These are phyloP conservation scores for Lentinula guzmanii DNA, from an alignment of 768 basidiomycete genomes.

Conservation along the genomic window DNA sequence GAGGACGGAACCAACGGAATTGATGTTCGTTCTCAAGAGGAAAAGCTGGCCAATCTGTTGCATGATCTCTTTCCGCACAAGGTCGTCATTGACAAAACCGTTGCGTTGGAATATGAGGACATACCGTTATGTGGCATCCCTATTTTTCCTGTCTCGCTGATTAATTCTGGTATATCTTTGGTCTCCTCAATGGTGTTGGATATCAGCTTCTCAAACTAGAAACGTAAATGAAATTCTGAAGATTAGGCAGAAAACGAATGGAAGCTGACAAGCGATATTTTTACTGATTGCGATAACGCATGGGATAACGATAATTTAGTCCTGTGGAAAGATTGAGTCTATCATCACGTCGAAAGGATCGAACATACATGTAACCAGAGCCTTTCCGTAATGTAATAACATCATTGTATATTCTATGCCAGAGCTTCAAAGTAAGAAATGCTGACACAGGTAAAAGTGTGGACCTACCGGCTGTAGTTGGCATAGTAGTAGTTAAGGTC, in stretches of 20 bases:
- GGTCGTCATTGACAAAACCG: constrained; percentile 3
- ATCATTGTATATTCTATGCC: constrained; percentile 85
- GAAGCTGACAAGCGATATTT: constrained; percentile 78
- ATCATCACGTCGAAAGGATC: neutral
- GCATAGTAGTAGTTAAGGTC: constrained; percentile 97
- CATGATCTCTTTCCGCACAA: constrained; percentile 74
- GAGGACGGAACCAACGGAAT: constrained; percentile 92
- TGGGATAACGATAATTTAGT: constrained; percentile 94
- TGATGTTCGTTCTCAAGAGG: constrained; percentile 89
- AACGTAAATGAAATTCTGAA: neutral
- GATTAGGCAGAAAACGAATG: neutral
- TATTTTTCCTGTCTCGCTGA: constrained; percentile 93
- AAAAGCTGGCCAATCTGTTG: constrained; percentile 95
- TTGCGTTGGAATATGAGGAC: neutral
- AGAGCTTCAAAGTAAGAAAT: neutral
- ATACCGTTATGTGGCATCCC: constrained; percentile 80
- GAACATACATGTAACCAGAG: constrained; percentile 86
- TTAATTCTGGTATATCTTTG: constrained; percentile 90
- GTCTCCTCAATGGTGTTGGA: constrained; percentile 93
- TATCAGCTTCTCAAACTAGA: constrained; percentile 86
- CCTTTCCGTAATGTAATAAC: constrained; percentile 93
- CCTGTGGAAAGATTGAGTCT: constrained; percentile 38
- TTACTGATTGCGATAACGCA: constrained; percentile 93
- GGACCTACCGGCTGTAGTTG: constrained; percentile 81
- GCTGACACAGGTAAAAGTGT: neutral